A percentile compares a stretch with the other conserved stretches of the same genome.
Conservation (phyloP, 2,329 filamentous ascomycete species). For the Talaromyces sp. region DNA sequence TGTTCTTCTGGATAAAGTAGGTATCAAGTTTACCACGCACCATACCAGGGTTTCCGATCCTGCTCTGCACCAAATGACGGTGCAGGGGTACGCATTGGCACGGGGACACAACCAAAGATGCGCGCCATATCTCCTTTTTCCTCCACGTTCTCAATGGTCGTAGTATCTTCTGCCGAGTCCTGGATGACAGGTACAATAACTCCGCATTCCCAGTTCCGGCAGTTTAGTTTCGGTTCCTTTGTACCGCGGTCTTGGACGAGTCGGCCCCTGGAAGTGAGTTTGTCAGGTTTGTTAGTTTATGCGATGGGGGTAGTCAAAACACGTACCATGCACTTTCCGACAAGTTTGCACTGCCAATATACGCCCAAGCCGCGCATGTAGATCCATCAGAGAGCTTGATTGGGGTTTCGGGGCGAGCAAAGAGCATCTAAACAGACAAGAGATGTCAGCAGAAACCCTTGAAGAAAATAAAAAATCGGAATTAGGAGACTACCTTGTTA, state of each 20-base stretch:
- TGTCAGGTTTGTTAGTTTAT: neutral
- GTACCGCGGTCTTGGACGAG: constrained; percentile 64
- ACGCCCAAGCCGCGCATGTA: constrained; percentile 62
- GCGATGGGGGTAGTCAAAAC: constrained; percentile 12
- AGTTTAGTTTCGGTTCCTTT: constrained; percentile 68
- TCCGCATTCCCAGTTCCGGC: constrained; percentile 94
- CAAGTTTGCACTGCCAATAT: constrained; percentile 85
- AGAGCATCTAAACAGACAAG: constrained; percentile 24
- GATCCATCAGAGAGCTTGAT: constrained; percentile 18
- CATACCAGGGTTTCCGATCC: constrained; percentile 16
- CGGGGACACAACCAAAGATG: constrained; percentile 28
- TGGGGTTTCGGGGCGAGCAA: constrained; percentile 23
- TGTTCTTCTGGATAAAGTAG: neutral
- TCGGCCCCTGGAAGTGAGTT: constrained; percentile 58
- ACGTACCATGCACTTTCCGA: constrained; percentile 87
- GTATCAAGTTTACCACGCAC: constrained; percentile 10
- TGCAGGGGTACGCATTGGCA: constrained; percentile 41
- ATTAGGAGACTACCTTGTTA: constrained; percentile 61
- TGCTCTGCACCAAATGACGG: constrained; percentile 12
- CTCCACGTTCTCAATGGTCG: constrained; percentile 13
- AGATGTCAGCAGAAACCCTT: neutral
- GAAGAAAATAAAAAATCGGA: neutral
- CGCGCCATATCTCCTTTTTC: neutral
- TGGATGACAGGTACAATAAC: constrained; percentile 62
- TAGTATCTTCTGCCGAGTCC: constrained; percentile 7